A percentile compares a stretch with the other conserved stretches of the same genome.
Evolutionary conservation across 176 grass and related monocot genomes (phyloP).

Genomic region (Bolboschoenus planiculmis): DNA sequence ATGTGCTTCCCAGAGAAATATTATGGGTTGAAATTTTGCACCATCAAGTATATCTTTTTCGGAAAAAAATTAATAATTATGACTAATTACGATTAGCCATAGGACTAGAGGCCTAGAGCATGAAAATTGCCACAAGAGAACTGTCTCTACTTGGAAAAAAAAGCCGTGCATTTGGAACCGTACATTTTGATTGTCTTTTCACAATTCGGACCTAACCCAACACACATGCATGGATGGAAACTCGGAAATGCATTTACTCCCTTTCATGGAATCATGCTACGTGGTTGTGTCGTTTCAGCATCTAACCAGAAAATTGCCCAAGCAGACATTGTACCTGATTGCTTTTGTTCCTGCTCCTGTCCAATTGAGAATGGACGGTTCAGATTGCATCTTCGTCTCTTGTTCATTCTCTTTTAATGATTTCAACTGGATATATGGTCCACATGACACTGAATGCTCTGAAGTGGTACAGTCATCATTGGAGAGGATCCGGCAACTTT

Average conservation of each 20-base stretch:
- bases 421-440: neutral
- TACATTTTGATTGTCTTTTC: neutral
- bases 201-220: neutral
- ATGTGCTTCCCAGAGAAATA: no score
- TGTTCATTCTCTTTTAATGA: neutral
- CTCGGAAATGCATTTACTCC: slow-evolving; percentile 14
- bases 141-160: neutral
- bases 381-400: neutral
- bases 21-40: no score
- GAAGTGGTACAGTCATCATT: neutral
- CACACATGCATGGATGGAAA: neutral
- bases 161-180: neutral
- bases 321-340: neutral
- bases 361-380: neutral
- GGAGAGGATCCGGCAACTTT: neutral
- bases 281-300: neutral
- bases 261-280: neutral
- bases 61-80: no score
- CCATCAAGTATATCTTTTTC: no score
- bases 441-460: neutral
- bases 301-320: neutral
- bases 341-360: neutral
- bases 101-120: neutral
- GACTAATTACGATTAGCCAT: no score
- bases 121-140: neutral